Conservation (phyloP, 345 rosid species). For the thale cress (Arabidopsis thaliana) region TAIR10.1 NC_003074.8:21684501-21685000, state of each 20-base stretch:
- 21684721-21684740: slow-evolving; percentile 3
- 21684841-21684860: slow-evolving; percentile 47
- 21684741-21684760: slow-evolving; percentile 1
- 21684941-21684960: slow-evolving; percentile 90
- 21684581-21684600: background rate
- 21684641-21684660: background rate
- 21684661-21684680: background rate
- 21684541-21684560: slow-evolving; percentile 13
- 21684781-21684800: background rate
- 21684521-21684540: background rate
- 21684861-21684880: slow-evolving; percentile 47
- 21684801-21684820: background rate
- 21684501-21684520: slow-evolving; percentile 1
- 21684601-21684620: background rate
- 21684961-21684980: slow-evolving; percentile 98
- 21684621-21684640: background rate
- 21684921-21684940: slow-evolving; percentile 95
- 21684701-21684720: slow-evolving; percentile 11
- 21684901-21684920: slow-evolving; percentile 94
- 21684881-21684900: slow-evolving; percentile 71
- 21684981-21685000: slow-evolving; percentile 92
- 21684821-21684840: slow-evolving; percentile 22
- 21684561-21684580: background rate
- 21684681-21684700: background rate
- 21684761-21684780: slow-evolving; percentile 3